A percentile compares a stretch with the other conserved stretches of the same genome.
Conservation (phyloP, 352 stramenopile species). For the Phytophthora aleatoria region DNA sequence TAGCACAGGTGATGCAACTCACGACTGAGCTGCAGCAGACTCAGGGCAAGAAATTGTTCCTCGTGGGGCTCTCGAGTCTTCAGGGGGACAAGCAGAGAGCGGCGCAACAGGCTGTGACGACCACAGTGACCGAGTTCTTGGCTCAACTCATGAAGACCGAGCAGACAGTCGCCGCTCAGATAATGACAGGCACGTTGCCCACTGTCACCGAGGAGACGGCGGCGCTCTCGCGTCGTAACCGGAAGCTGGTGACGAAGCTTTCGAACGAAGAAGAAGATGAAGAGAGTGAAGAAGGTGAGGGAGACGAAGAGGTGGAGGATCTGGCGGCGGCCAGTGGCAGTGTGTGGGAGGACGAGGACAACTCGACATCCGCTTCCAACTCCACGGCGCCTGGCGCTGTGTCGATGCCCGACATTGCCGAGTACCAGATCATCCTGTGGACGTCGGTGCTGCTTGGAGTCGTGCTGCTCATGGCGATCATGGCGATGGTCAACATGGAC, state of each 20-base stretch:
- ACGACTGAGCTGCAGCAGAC: conserved; percentile 26
- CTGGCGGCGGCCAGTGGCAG: conserved; percentile 29
- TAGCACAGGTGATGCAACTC: conserved; percentile 41
- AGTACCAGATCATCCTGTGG: conserved; percentile 88
- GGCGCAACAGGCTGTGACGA: conserved; percentile 33
- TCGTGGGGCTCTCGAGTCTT: conserved; percentile 42
- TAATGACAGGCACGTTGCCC: conserved; percentile 36
- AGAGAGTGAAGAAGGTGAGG: conserved; percentile 9
- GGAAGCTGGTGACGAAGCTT: conserved; percentile 30
- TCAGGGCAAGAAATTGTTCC: conserved; percentile 35
- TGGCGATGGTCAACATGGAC: conserved; percentile 78
- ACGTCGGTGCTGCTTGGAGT: conserved; percentile 65
- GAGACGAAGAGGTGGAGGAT: conserved; percentile 18
- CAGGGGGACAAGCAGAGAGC: conserved; percentile 28
- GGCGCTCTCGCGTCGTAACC: conserved; percentile 34
- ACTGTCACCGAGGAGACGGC: conserved; percentile 26
- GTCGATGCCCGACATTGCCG: conserved; percentile 65
- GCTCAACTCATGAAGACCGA: conserved; percentile 41
- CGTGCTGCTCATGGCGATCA: conserved; percentile 53
- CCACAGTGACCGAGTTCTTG: conserved; percentile 42
- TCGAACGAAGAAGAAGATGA: conserved; percentile 16
- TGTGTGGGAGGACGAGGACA: conserved; percentile 25
- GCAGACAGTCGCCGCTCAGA: conserved; percentile 36
- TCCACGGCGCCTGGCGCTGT: conserved; percentile 33
- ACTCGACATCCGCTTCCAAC: conserved; percentile 32